These are phyloP conservation scores for Cicer pinnatifidum DNA, from an alignment of 306 rosid species.

Conservation along the genomic window DNA sequence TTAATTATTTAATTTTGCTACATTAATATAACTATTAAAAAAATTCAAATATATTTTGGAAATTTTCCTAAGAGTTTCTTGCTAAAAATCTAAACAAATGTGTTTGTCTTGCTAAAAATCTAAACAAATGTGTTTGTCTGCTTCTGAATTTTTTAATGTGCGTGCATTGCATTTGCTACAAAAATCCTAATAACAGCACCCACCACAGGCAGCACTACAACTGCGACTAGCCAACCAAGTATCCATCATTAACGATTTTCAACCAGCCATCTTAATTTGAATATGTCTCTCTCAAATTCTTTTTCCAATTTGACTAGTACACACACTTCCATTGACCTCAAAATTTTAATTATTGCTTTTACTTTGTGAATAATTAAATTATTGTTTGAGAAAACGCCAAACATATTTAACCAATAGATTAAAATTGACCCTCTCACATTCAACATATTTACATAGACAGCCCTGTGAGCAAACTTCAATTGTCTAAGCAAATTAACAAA, in stretches of 20 bases:
- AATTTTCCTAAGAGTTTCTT: too few relatives aligned
- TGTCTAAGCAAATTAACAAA: neutral
- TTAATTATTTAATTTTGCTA: too few relatives aligned
- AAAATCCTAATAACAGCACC: too few relatives aligned
- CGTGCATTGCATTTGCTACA: too few relatives aligned
- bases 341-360: neutral
- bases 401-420: neutral
- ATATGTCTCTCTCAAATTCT: slow-evolving; percentile 8
- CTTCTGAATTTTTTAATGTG: too few relatives aligned
- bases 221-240: neutral
- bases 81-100: too few relatives aligned
- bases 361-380: too few relatives aligned
- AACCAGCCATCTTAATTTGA: neutral
- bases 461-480: neutral
- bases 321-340: neutral
- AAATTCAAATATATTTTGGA: too few relatives aligned
- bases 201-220: neutral
- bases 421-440: neutral
- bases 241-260: neutral
- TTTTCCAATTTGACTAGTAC: neutral
- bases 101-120: too few relatives aligned
- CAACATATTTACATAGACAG: neutral
- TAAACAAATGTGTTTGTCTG: too few relatives aligned
- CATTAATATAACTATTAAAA: too few relatives aligned
- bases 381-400: neutral